Percentiles rank a stretch among this genome's conserved stretches.
phyloP scores from a whole-genome alignment of 306 rosid genomes.

The Ormosia semicastrata region DNA sequence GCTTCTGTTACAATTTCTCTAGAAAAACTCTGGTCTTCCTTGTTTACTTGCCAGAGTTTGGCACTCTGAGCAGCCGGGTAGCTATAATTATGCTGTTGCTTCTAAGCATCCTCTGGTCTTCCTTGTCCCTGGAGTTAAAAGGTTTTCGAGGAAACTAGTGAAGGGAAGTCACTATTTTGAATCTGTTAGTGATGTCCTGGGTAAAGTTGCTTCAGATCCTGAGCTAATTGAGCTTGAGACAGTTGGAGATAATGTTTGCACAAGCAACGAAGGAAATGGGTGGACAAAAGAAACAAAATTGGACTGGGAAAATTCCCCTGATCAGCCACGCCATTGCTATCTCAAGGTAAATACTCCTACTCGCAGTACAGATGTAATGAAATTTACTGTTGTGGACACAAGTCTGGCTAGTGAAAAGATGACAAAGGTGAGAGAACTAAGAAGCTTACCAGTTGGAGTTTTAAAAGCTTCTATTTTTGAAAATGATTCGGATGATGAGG shows the following conservation, averaged over 20 bases:
- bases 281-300: constrained; percentile 48
- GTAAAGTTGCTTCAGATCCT: constrained; percentile 83
- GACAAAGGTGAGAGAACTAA: constrained; percentile 57
- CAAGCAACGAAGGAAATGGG: constrained; percentile 49
- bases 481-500: constrained; percentile 44
- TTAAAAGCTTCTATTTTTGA: constrained; percentile 32
- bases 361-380: constrained; percentile 43
- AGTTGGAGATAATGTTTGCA: constrained; percentile 33
- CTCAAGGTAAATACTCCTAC: constrained; percentile 76
- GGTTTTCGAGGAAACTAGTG: constrained; percentile 69
- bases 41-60: constrained; percentile 94
- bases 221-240: constrained; percentile 71
- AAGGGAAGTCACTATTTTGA: constrained; percentile 83
- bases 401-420: constrained; percentile 53
- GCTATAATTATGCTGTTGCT: constrained; percentile 44
- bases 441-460: constrained; percentile 62
- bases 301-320: constrained; percentile 54
- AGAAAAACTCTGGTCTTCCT: constrained; percentile 26
- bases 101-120: constrained; percentile 70
- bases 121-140: constrained; percentile 83
- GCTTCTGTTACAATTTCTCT: too few species aligned
- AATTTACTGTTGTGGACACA: constrained; percentile 90
- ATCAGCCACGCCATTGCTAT: constrained; percentile 71
- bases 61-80: constrained; percentile 90
- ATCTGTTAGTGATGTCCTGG: constrained; percentile 71